Evolutionary conservation across 345 rosid species (phyloP), one percentile per base, ranked within the genome.

Genomic region (Geranium rotundifolium): DNA sequence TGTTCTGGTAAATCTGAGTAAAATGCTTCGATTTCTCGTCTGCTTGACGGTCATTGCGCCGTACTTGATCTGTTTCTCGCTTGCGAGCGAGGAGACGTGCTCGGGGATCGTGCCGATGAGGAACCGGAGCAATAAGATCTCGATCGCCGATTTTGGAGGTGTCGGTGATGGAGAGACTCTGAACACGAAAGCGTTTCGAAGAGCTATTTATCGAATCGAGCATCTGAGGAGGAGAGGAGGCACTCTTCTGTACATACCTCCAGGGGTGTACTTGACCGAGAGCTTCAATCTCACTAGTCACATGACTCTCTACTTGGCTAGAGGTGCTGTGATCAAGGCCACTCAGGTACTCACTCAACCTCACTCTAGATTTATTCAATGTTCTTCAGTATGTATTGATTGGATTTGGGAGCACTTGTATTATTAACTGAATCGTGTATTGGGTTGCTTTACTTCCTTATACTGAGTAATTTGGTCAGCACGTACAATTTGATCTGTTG

Each of bases 241-340:
- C 18, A 76, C 84, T 62, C 76, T 74, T 79, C 80, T 82, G 20
- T 79, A 67, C 63, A 60, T 82, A 30, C 86, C 86, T 17, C 59
- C 79, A 0, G 86, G 86, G 59, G 81, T 72, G 58, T 82, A 80
- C 79, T 74, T 82, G 67, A 82, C 84, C 10, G 77, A 78, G 27
- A 80, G 84, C 70, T 77, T 80, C 41, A 72, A 72, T 54, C 79
- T 82, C 60, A 79, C 86, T 13, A 77, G 86, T 29, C 79, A 72
- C 62, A 73, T 82, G 67, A 82, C 84, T 23, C 84, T 80, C 63
- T 80, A 75, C 67, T 72, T 82, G 56, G 80, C 79, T 17, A 70
- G 71, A 58, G 81, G 74, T 19, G 82, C 87, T 65, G 59, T 76
- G 59, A 75, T 82, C 66, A 75, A 80, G 63, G 87, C 77, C 61